Base-by-base conservation (phyloP, 1,284 basidiomycete species). In the Malassezia globosa region DNA sequence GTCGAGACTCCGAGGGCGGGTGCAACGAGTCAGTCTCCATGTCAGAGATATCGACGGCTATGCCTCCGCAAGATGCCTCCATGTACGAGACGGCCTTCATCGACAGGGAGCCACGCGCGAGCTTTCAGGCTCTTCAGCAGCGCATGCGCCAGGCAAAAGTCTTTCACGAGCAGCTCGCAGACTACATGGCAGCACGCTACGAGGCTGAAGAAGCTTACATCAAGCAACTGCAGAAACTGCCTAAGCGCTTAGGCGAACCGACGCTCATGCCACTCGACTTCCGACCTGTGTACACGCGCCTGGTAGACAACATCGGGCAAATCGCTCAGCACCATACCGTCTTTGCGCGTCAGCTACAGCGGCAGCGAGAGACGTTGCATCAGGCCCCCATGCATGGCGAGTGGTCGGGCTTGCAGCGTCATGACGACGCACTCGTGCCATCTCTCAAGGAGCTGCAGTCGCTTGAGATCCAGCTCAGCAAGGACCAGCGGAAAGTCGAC, bases 151-250 rank as follows among this genome's bases (percentile, higher is more conserved):
- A 66, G 38, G 65, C 66, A 23, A 60, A 54, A 34, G 42, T 56
- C 6, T 60, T 69, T 46, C 58, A 63, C 42, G 66, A 69, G 23
- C 61, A 68, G 16, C 60, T 69, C 18, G 73, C 75, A 22, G 74
- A 76, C 44, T 72, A 77, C 50, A 75, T 74, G 65, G 73, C 73
- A 29, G 77, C 77, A 36, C 71, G 77, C 19, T 67, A 74, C 0
- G 61, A 62, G 3, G 72, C 76, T 35, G 77, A 79, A 50, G 66
- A 73, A 14, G 43, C 60, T 27, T 78, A 78, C 56, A 72, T 75
- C n/a, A 72, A 74, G 24, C 63, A 72, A 19, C 71, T 79, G 18
- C 59, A 72, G n/a, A 77, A 77, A 61, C 61, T 78, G 25, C 60
- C 71, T 1, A 62, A 65, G 45, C 69, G 46, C 63, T 73, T 62